phyloP scores from a whole-genome alignment of 345 rosid genomes.

The Nasturtium officinale region DNA sequence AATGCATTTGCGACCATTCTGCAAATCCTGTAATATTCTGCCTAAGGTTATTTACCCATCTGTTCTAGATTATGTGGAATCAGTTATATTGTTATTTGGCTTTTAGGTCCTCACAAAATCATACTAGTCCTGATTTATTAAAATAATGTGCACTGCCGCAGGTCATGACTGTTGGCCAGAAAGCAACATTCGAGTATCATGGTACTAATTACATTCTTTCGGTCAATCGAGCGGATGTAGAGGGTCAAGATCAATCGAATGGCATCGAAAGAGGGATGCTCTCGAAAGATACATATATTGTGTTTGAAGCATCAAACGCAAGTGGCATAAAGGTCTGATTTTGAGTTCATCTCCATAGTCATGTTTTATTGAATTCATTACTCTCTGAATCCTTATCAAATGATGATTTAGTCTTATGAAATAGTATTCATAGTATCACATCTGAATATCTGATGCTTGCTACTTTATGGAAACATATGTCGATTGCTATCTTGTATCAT shows the following conservation, averaged over 20 bases:
- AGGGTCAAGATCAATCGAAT: constrained; percentile 63
- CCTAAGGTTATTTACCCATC: neutral
- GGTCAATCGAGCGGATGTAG: constrained; percentile 76
- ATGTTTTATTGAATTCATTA: constrained; percentile 14
- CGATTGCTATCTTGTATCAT: constrained; percentile 23
- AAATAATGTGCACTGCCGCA: constrained; percentile 43
- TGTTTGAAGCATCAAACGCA: constrained; percentile 83
- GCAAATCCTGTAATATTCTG: constrained; percentile 8
- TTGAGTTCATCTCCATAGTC: constrained; percentile 4
- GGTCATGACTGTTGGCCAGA: constrained; percentile 94
- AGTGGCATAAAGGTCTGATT: constrained; percentile 89
- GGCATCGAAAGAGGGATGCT: constrained; percentile 86
- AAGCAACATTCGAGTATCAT: constrained; percentile 81
- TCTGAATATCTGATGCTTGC: constrained; percentile 12
- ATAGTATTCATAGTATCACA: neutral
- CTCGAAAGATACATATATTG: constrained; percentile 67
- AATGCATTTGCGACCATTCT: constrained; percentile 18
- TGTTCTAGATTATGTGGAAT: constrained; percentile 10
- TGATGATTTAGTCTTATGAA: neutral
- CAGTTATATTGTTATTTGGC: constrained; percentile 18
- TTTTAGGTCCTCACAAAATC: neutral
- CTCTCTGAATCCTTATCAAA: neutral
- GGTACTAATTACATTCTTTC: constrained; percentile 89
- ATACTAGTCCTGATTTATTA: neutral
- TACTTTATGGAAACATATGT: neutral